A percentile compares a stretch with the other conserved stretches of the same genome.
phyloP scores from a whole-genome alignment of 352 stramenopile genomes.

The Globisporangium barbulae region DNA sequence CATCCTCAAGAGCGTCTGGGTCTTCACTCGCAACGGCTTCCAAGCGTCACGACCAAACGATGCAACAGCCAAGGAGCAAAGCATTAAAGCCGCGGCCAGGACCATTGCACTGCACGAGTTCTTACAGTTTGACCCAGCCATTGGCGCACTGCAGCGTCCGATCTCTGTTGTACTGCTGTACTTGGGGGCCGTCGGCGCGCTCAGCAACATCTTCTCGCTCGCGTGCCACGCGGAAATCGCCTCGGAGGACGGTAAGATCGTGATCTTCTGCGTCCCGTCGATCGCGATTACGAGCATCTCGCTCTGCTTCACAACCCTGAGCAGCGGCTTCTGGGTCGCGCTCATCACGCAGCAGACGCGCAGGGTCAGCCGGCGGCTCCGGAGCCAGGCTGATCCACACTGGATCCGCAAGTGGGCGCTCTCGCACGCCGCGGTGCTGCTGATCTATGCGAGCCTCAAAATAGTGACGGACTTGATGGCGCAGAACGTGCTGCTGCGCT shows the following conservation, averaged over 20 bases:
- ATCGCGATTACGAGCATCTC: constrained; percentile 29
- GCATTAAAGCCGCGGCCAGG: not conserved
- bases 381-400: constrained; percentile 19
- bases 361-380: constrained; percentile 23
- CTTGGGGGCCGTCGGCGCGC: constrained; percentile 30
- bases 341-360: constrained; percentile 33
- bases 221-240: constrained; percentile 29
- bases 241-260: constrained; percentile 25
- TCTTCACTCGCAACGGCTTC: constrained; percentile 8
- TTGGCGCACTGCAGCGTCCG: constrained; percentile 31
- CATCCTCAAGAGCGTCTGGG: constrained; percentile 11
- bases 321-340: constrained; percentile 37
- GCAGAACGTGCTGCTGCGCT: constrained; percentile 28
- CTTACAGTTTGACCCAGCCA: constrained; percentile 1
- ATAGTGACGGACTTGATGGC: constrained; percentile 20
- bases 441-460: constrained; percentile 33
- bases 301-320: constrained; percentile 34
- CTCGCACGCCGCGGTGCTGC: constrained; percentile 17
- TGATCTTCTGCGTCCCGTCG: constrained; percentile 30
- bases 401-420: constrained; percentile 27
- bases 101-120: constrained; percentile 4
- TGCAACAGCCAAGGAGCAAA: not conserved
- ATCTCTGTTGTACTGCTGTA: constrained; percentile 35
- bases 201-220: constrained; percentile 46
- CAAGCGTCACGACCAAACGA: not conserved